Percentiles rank a stretch among this genome's conserved stretches.
Conservation (phyloP, 768 basidiomycete genomes). For the Suillus paluster region DNA sequence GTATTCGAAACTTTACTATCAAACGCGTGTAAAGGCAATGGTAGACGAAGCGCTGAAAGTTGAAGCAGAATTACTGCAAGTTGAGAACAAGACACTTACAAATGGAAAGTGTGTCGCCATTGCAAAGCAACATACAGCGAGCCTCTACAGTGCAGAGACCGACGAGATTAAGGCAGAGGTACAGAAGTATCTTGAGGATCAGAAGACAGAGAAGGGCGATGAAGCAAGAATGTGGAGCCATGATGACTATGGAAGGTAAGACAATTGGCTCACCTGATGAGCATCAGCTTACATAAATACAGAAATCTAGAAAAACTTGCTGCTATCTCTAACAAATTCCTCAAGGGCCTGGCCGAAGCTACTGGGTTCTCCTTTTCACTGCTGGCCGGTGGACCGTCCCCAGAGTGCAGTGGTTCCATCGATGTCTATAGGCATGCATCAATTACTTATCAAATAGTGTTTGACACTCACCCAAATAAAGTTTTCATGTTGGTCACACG, state of each 20-base stretch:
- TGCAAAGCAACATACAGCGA: neutral
- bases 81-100: neutral
- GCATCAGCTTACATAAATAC: neutral
- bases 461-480: neutral
- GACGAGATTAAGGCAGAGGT: constrained; percentile 2
- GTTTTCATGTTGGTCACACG: neutral
- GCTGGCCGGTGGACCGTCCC: no score
- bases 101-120: neutral
- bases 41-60: neutral
- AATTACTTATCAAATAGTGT: neutral
- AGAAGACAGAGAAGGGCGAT: neutral
- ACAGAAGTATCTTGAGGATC: neutral
- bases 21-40: neutral
- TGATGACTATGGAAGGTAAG: neutral
- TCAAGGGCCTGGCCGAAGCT: no score
- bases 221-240: neutral
- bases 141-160: neutral
- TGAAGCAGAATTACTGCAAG: neutral
- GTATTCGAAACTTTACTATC: constrained; percentile 4
- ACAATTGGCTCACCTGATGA: neutral
- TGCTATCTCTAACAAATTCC: no score
- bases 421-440: neutral
- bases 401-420: neutral
- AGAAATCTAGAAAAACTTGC: constrained; percentile 2
- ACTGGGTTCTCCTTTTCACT: no score